Evolutionary conservation across 2,329 filamentous ascomycete genomes (phyloP).

Genomic region (Seiridium unicorne): DNA sequence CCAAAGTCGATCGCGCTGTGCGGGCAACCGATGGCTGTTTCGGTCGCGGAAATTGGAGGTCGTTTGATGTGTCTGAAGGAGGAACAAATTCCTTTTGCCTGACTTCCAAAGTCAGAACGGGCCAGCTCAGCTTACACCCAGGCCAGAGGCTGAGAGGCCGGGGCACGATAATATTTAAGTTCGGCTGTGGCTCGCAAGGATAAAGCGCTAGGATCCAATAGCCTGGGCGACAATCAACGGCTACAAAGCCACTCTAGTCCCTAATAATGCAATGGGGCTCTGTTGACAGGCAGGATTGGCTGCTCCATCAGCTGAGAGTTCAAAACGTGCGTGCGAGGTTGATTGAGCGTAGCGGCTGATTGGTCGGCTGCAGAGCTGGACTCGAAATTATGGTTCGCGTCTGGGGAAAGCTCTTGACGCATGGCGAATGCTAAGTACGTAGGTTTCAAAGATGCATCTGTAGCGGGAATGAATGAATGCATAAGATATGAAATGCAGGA

Average conservation of each 20-base stretch:
- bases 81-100: background rate
- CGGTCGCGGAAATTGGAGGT: background rate
- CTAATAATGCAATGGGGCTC: constrained; percentile 4
- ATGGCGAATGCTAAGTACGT: too few relatives aligned
- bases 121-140: background rate
- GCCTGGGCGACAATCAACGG: background rate
- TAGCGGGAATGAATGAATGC: too few relatives aligned
- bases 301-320: background rate
- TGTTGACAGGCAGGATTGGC: background rate
- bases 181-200: background rate
- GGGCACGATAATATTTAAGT: constrained; percentile 6
- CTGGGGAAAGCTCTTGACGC: background rate
- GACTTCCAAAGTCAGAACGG: background rate
- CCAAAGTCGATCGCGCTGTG: background rate
- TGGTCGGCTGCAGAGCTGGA: background rate
- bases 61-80: background rate
- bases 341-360: background rate
- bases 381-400: background rate
- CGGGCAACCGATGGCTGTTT: background rate
- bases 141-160: background rate
- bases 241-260: background rate
- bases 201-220: constrained; percentile 1
- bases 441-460: too few relatives aligned
- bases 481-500: too few relatives aligned
- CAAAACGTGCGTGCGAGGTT: background rate